These are phyloP conservation scores for Monascus purpureus DNA, from an alignment of 495 filamentous ascomycete genomes.

Conservation along the genomic window DNA sequence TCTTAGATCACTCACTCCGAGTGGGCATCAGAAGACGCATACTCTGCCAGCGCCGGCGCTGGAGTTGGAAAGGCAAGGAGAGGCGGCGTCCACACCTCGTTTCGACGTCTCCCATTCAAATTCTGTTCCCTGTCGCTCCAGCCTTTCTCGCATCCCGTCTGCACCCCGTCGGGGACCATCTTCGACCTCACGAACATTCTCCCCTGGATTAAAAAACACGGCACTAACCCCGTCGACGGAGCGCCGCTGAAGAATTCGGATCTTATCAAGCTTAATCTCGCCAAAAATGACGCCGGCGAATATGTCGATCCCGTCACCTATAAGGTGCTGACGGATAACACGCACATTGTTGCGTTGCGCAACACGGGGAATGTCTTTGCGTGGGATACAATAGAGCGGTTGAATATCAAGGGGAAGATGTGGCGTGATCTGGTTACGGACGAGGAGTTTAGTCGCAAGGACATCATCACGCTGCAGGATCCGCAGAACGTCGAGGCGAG, in stretches of 20 bases:
- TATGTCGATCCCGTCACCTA: conserved; percentile 93
- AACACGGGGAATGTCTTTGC: conserved; percentile 91
- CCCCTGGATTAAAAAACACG: conserved; percentile 86
- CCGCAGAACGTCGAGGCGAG: conserved; percentile 78
- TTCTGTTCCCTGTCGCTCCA: conserved; percentile 94
- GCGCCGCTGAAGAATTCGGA: conserved; percentile 63
- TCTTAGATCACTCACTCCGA: conserved; percentile 78
- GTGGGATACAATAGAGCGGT: conserved; percentile 83
- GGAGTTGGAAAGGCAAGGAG: conserved; percentile 37
- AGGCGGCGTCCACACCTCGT: conserved; percentile 46
- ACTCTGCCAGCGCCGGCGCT: conserved; percentile 59
- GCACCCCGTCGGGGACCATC: conserved; percentile 61
- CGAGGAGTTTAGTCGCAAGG: conserved; percentile 71
- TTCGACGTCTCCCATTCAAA: conserved; percentile 91
- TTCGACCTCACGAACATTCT: conserved; percentile 81
- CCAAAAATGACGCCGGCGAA: conserved; percentile 86
- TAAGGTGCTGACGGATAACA: conserved; percentile 96
- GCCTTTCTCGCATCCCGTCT: conserved; percentile 77
- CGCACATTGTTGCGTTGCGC: conserved; percentile 81
- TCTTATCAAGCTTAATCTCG: conserved; percentile 79
- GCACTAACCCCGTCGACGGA: conserved; percentile 80
- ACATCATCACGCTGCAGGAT: conserved; percentile 95
- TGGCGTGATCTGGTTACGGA: conserved; percentile 89
- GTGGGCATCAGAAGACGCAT: conserved; percentile 85
- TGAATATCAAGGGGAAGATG: conserved; percentile 96